These are phyloP conservation scores for Umbelopsis vinacea DNA, from an alignment of 192 early-diverging fungal species.

Conservation along the genomic window DNA sequence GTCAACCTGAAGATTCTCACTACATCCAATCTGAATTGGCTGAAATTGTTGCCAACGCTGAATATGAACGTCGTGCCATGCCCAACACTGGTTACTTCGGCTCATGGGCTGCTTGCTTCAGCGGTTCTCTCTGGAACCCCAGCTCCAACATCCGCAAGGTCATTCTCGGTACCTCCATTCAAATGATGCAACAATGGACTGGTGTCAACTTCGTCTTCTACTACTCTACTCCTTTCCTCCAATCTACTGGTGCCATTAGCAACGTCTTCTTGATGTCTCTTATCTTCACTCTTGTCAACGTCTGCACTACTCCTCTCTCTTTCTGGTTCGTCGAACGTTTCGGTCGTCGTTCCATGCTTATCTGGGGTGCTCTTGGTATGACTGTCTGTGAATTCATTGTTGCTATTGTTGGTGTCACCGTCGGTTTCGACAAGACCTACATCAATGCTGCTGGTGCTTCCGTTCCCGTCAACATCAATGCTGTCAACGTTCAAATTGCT, in stretches of 20 bases:
- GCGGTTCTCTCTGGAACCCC: constrained; percentile 50
- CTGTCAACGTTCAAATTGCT: constrained; percentile 62
- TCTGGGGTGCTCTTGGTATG: constrained; percentile 37
- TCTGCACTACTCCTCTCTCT: constrained; percentile 42
- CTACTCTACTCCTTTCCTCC: constrained; percentile 68
- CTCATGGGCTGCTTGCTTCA: constrained; percentile 61
- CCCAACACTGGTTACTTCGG: constrained; percentile 47
- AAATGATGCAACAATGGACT: constrained; percentile 77
- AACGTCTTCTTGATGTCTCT: constrained; percentile 34
- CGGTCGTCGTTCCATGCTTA: constrained; percentile 32
- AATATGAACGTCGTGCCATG: constrained; percentile 50
- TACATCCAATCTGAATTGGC: constrained; percentile 63
- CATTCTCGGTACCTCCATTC: constrained; percentile 59
- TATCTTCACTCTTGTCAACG: constrained; percentile 45
- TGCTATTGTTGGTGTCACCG: constrained; percentile 45
- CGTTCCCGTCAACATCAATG: constrained; percentile 41
- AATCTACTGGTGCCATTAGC: constrained; percentile 39
- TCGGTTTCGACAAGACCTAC: constrained; percentile 31
- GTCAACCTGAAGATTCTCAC: constrained; percentile 3
- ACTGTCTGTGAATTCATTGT: constrained; percentile 25
- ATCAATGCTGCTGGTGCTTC: constrained; percentile 28
- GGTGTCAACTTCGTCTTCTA: constrained; percentile 84
- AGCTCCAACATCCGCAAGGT: constrained; percentile 53
- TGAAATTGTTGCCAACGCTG: constrained; percentile 59
- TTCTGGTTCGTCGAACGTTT: constrained; percentile 42